These are phyloP conservation scores for Nicotiana paniculata DNA, from an alignment of 257 asterid species.

Conservation along the genomic window DNA sequence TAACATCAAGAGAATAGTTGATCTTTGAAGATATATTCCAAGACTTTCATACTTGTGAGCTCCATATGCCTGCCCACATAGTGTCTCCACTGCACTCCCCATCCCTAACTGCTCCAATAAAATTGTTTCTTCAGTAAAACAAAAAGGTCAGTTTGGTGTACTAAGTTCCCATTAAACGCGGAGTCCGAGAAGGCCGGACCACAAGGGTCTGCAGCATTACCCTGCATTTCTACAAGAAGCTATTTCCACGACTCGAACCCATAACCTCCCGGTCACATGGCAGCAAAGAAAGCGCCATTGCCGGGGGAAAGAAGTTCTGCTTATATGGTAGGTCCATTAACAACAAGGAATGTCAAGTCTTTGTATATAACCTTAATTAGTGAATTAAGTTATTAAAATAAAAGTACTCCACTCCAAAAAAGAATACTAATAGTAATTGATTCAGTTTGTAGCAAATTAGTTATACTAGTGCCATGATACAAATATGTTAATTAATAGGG, in stretches of 20 bases:
- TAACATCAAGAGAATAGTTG: constrained; percentile 22
- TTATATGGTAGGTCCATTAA: background rate
- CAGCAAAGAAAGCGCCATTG: too few species aligned
- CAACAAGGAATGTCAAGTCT: background rate
- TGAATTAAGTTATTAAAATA: background rate
- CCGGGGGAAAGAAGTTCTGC: background rate
- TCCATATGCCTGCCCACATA: constrained; percentile 40
- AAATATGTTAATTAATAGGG: background rate
- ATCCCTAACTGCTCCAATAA: constrained; percentile 23
- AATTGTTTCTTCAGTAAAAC: background rate
- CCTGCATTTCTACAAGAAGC: too few species aligned
- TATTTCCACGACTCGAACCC: too few species aligned
- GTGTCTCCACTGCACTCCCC: constrained; percentile 37
- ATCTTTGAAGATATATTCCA: constrained; percentile 29
- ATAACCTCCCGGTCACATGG: too few species aligned
- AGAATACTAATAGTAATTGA: background rate
- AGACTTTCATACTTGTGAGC: constrained; percentile 23
- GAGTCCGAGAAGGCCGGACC: too few species aligned
- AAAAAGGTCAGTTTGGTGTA: background rate
- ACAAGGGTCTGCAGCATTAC: too few species aligned
- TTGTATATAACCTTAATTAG: background rate
- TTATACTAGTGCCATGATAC: background rate
- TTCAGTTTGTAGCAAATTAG: background rate
- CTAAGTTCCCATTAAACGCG: too few species aligned
- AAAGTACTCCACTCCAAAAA: background rate